These are phyloP conservation scores for Eucalyptus decipiens DNA, from an alignment of 345 rosid species.

Conservation along the genomic window DNA sequence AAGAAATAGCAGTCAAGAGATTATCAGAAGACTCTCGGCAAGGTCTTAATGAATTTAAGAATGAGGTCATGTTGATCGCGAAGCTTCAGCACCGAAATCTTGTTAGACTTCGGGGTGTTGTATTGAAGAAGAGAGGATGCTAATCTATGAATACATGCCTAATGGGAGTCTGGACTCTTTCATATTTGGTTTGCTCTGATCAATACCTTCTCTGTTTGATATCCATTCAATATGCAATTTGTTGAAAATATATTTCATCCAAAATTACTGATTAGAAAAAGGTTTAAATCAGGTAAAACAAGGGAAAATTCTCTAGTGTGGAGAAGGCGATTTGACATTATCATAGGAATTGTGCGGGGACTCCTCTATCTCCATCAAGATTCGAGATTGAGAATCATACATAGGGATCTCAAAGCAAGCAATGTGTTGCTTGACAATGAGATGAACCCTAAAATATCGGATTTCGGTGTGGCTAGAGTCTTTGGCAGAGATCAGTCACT, in stretches of 20 bases:
- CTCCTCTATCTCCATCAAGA: conserved; percentile 28
- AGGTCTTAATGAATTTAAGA: neutral
- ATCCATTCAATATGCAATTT: too few relatives aligned
- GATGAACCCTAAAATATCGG: conserved; percentile 10
- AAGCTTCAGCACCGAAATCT: conserved; percentile 8
- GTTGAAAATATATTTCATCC: neutral
- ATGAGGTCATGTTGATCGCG: neutral
- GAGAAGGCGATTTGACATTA: conserved; percentile 14
- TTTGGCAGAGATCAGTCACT: neutral
- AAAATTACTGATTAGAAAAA: neutral
- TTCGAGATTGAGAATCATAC: conserved; percentile 35
- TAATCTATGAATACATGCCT: conserved; percentile 7
- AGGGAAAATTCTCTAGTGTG: conserved; percentile 11
- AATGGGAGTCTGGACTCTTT: conserved; percentile 1
- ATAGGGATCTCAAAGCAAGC: conserved; percentile 13
- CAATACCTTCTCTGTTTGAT: neutral
- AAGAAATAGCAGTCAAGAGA: conserved; percentile 1
- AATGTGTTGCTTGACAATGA: conserved; percentile 1
- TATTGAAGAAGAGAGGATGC: conserved; percentile 1
- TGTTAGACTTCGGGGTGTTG: conserved; percentile 6
- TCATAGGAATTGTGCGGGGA: conserved; percentile 18
- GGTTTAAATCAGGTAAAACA: neutral
- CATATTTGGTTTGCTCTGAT: neutral
- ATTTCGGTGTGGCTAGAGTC: conserved; percentile 10
- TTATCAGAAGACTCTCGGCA: neutral